Conservation (phyloP, 2,329 filamentous ascomycete species). For the Metarhizium humberi region DNA sequence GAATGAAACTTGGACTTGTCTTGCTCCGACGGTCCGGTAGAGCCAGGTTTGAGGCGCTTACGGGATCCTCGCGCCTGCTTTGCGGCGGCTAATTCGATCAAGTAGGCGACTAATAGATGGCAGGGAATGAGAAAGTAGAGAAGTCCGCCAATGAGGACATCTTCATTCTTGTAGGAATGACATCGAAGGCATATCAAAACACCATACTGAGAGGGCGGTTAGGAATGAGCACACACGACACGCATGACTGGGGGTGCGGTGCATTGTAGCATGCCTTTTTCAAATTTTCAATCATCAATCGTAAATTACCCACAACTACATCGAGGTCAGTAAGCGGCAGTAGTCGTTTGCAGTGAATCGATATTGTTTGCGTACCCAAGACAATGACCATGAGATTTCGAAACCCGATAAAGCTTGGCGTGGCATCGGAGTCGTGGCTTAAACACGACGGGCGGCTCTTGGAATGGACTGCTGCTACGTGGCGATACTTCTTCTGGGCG, state of each 20-base stretch:
- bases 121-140: slow-evolving; percentile 84
- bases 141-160: slow-evolving; percentile 64
- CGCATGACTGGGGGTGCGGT: background rate
- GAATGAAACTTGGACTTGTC: slow-evolving; percentile 58
- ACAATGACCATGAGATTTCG: slow-evolving; percentile 95
- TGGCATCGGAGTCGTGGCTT: slow-evolving; percentile 66
- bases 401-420: slow-evolving; percentile 86
- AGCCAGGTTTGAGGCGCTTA: slow-evolving; percentile 41
- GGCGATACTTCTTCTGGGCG: slow-evolving; percentile 63
- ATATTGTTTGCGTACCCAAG: slow-evolving; percentile 46
- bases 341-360: background rate
- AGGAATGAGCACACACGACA: background rate
- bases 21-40: slow-evolving; percentile 38
- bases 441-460: slow-evolving; percentile 65
- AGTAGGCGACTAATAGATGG: slow-evolving; percentile 81
- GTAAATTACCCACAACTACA: slow-evolving; percentile 80
- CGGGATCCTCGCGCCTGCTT: slow-evolving; percentile 64
- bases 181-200: slow-evolving; percentile 87
- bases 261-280: slow-evolving; percentile 57
- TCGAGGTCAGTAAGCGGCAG: background rate
- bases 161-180: slow-evolving; percentile 75
- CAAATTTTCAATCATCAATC: slow-evolving; percentile 93
- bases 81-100: slow-evolving; percentile 79
- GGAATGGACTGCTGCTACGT: slow-evolving; percentile 81
- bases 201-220: slow-evolving; percentile 60